phyloP scores from a whole-genome alignment of 2,329 filamentous ascomycete genomes.

The Botrytis paeoniae region DNA sequence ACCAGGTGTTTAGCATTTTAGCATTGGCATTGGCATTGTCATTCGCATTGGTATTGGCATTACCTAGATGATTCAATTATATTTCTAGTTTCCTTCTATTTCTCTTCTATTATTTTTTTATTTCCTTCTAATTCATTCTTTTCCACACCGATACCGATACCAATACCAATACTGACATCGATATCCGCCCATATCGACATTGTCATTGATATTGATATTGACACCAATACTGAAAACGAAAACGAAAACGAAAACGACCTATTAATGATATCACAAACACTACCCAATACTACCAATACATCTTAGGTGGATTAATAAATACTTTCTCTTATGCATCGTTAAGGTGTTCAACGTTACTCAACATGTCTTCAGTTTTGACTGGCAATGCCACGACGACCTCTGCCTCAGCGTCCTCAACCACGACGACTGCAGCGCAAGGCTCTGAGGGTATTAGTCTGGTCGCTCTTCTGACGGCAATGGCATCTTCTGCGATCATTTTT shows the following conservation, averaged over 20 bases:
- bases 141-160: neutral
- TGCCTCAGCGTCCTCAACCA: neutral
- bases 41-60: neutral
- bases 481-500: slow-evolving; percentile 36
- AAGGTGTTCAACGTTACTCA: slow-evolving; percentile 6
- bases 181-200: neutral
- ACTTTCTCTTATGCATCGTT: slow-evolving; percentile 9
- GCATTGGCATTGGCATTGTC: neutral
- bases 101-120: neutral
- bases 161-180: neutral
- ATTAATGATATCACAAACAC: neutral
- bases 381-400: slow-evolving; percentile 9
- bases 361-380: slow-evolving; percentile 14
- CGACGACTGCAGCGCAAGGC: slow-evolving; percentile 24
- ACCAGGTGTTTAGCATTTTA: neutral
- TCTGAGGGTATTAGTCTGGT: slow-evolving; percentile 36
- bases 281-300: neutral
- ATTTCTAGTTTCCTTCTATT: neutral
- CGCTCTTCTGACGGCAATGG: slow-evolving; percentile 36
- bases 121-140: neutral
- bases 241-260: neutral
- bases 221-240: neutral
- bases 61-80: neutral
- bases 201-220: neutral
- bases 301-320: neutral